Evolutionary conservation across 108 stramenopile species (phyloP).

Genomic region (Stephanodiscus minutulus): DNA sequence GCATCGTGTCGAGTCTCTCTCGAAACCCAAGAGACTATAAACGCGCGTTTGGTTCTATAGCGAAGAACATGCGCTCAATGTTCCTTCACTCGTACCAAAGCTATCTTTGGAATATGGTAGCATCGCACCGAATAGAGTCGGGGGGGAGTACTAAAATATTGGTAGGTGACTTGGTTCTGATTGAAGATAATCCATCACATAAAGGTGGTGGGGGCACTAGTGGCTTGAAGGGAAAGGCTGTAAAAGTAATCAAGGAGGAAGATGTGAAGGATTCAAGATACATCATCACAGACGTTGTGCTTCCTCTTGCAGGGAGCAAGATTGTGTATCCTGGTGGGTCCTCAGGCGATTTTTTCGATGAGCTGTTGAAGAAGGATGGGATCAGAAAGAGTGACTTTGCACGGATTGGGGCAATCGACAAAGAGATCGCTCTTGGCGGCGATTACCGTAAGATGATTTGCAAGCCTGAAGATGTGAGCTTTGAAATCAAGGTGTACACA

Average conservation of each 20-base stretch:
- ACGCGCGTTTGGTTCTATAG: conserved; percentile 76
- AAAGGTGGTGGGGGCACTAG: conserved; percentile 47
- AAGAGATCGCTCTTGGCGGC: conserved; percentile 66
- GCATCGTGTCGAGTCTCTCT: conserved; percentile 63
- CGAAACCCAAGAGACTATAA: conserved; percentile 80
- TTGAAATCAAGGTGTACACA: conserved; percentile 62
- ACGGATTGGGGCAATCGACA: conserved; percentile 51
- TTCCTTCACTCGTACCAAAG: conserved; percentile 91
- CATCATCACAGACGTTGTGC: conserved; percentile 78
- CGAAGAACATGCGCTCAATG: conserved; percentile 86
- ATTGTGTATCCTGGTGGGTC: conserved; percentile 61
- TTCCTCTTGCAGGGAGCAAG: conserved; percentile 83
- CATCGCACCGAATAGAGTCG: conserved; percentile 64
- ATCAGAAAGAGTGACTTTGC: conserved; percentile 51
- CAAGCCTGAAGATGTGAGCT: conserved; percentile 68
- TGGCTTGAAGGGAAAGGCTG: conserved; percentile 55
- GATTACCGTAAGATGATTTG: conserved; percentile 86
- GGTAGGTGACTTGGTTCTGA: conserved; percentile 72
- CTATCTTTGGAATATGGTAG: conserved; percentile 79
- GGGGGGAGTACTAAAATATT: conserved; percentile 52
- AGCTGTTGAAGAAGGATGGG: conserved; percentile 56
- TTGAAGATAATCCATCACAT: conserved; percentile 45
- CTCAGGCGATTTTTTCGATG: conserved; percentile 52
- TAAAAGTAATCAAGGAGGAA: conserved; percentile 62
- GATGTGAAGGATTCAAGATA: conserved; percentile 62